phyloP scores from a whole-genome alignment of 257 asterid species.

The Solanum ahanhuiri region DNA sequence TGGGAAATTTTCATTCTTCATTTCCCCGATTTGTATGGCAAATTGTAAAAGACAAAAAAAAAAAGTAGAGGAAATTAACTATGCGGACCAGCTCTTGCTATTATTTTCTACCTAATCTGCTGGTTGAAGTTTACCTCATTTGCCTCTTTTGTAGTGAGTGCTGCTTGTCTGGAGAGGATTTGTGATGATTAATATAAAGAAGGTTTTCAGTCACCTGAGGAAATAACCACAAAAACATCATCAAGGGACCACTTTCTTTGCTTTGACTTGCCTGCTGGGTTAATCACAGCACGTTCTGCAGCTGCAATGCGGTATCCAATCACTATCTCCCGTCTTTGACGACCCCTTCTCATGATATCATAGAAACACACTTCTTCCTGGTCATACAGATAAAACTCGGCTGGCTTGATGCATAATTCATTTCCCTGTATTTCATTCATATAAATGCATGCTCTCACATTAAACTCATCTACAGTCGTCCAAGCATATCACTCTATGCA shows the following conservation, averaged over 20 bases:
- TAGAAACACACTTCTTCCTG: slow-evolving; percentile 84
- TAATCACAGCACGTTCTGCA: slow-evolving; percentile 73
- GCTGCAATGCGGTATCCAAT: slow-evolving; percentile 76
- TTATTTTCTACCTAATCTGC: background rate
- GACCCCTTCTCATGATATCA: slow-evolving; percentile 81
- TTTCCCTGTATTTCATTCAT: slow-evolving; percentile 50
- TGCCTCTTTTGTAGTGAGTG: background rate
- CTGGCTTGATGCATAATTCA: slow-evolving; percentile 93
- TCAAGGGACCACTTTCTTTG: slow-evolving; percentile 74
- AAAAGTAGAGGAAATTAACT: background rate
- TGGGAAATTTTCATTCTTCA: background rate
- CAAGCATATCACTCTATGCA: background rate
- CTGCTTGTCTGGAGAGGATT: background rate
- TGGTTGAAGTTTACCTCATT: background rate
- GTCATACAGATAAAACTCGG: slow-evolving; percentile 85
- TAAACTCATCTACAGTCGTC: background rate
- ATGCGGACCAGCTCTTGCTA: background rate
- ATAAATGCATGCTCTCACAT: background rate
- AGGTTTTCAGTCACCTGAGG: slow-evolving; percentile 37
- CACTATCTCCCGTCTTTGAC: slow-evolving; percentile 64
- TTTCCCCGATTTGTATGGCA: background rate
- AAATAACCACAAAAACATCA: slow-evolving; percentile 82
- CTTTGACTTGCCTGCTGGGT: slow-evolving; percentile 55
- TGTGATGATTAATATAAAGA: background rate
- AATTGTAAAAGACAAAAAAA: background rate